Percentiles rank a stretch among this genome's conserved stretches.
phyloP scores from a whole-genome alignment of 169 alveolate genomes.

The Cytauxzoon felis region DNA sequence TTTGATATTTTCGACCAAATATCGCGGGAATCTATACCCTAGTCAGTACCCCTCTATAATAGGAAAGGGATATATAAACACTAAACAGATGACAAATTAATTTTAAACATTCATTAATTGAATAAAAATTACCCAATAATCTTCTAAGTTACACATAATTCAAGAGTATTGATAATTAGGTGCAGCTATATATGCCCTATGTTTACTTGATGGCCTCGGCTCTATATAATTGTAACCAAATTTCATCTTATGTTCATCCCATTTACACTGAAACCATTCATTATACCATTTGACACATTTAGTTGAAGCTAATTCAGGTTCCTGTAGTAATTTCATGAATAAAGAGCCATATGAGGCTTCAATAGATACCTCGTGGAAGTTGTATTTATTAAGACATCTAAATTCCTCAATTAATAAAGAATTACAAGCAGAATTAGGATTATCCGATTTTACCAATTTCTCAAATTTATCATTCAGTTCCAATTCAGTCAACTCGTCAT shows the following conservation, averaged over 20 bases:
- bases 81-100: not conserved
- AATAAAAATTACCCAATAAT: too few species aligned
- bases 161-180: slow-evolving; percentile 82
- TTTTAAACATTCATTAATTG: not conserved
- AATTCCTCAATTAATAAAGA: slow-evolving; percentile 75
- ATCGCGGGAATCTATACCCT: too few species aligned
- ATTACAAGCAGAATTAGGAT: slow-evolving; percentile 80
- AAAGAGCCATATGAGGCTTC: not conserved
- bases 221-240: slow-evolving; percentile 76
- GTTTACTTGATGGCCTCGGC: slow-evolving; percentile 73
- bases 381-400: slow-evolving; percentile 69
- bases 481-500: slow-evolving; percentile 2
- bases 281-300: slow-evolving; percentile 85
- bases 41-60: too few species aligned
- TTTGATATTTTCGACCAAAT: too few species aligned
- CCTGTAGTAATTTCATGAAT: slow-evolving; percentile 33
- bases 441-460: slow-evolving; percentile 69
- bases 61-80: too few species aligned
- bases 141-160: not conserved
- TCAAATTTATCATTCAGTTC: slow-evolving; percentile 51
- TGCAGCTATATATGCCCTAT: slow-evolving; percentile 83
- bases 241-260: slow-evolving; percentile 83
- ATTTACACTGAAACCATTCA: slow-evolving; percentile 83
- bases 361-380: slow-evolving; percentile 44
- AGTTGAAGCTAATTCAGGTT: slow-evolving; percentile 72